Conservation (phyloP, 2,329 filamentous ascomycete species). For the Pseudocercospora fijiensis region DNA sequence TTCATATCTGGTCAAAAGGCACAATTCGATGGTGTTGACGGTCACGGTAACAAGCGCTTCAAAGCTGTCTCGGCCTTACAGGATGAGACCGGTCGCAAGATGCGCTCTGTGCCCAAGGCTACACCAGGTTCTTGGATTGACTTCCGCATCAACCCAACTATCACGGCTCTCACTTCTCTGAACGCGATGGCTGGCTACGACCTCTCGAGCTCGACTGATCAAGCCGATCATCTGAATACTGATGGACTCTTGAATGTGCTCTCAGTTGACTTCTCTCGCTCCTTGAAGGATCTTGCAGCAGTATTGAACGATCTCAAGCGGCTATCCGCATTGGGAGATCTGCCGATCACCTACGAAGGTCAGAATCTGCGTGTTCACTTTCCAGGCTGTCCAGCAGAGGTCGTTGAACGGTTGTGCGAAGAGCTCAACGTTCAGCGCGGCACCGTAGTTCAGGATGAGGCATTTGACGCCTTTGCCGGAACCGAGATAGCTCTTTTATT, state of each 20-base stretch:
- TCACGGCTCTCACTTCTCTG: slow-evolving; percentile 80
- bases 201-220: slow-evolving; percentile 37
- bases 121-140: slow-evolving; percentile 80
- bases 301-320: slow-evolving; percentile 79
- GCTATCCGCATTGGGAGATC: slow-evolving; percentile 73
- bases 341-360: slow-evolving; percentile 73
- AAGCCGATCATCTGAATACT: slow-evolving; percentile 68
- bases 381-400: slow-evolving; percentile 80
- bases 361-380: slow-evolving; percentile 78
- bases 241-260: slow-evolving; percentile 82
- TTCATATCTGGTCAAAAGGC: slow-evolving; percentile 87
- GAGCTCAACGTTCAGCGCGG: slow-evolving; percentile 84
- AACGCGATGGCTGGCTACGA: slow-evolving; percentile 57
- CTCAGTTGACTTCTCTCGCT: slow-evolving; percentile 81
- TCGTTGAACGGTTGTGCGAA: slow-evolving; percentile 78
- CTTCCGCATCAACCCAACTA: slow-evolving; percentile 82
- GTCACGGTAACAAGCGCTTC: slow-evolving; percentile 73
- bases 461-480: slow-evolving; percentile 67
- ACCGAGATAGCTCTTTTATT: slow-evolving; percentile 76
- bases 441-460: slow-evolving; percentile 72
- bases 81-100: slow-evolving; percentile 67
- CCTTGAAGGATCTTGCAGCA: slow-evolving; percentile 77
- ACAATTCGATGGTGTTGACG: slow-evolving; percentile 75
- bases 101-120: slow-evolving; percentile 58
- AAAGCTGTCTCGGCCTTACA: slow-evolving; percentile 72